Conservation (phyloP, 2,329 filamentous ascomycete species). For the Cercospora sp. region DNA sequence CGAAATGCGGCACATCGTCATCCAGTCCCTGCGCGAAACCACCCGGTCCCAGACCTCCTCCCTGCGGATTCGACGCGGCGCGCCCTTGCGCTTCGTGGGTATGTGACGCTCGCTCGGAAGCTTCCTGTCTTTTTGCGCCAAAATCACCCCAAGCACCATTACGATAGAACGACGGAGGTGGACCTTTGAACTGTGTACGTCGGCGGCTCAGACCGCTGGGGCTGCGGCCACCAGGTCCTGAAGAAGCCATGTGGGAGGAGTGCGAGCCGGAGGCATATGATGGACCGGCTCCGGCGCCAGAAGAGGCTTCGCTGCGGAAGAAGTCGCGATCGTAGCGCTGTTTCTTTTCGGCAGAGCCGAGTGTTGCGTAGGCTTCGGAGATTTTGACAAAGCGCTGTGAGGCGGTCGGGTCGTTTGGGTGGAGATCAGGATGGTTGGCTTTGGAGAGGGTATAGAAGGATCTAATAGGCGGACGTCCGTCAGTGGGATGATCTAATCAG, state of each 20-base stretch:
- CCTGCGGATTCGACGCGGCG: conserved; percentile 22
- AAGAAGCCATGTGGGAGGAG: conserved; percentile 50
- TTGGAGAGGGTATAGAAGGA: conserved; percentile 88
- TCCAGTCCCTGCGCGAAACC: conserved; percentile 61
- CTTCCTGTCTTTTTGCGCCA: conserved; percentile 56
- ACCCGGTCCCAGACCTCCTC: conserved; percentile 37
- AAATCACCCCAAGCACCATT: conserved; percentile 75
- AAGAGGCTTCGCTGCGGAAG: conserved; percentile 40
- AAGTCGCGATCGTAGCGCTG: conserved; percentile 76
- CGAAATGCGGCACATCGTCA: conserved; percentile 72
- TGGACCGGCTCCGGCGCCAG: conserved; percentile 40
- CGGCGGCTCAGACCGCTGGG: conserved; percentile 78
- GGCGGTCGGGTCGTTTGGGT: conserved; percentile 72
- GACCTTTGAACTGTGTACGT: conserved; percentile 74
- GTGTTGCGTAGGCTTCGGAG: conserved; percentile 40
- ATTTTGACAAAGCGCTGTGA: conserved; percentile 62
- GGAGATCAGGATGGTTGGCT: conserved; percentile 86
- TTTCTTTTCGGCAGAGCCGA: conserved; percentile 65
- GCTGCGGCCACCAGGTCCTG: conserved; percentile 68
- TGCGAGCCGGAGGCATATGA: conserved; percentile 49
- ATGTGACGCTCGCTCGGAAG: conserved; percentile 39
- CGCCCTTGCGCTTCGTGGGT: conserved; percentile 31
- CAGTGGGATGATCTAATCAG: no score
- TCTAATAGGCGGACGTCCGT: no score
- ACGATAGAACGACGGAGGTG: conserved; percentile 85